These are phyloP conservation scores for Penicillium bovifimosum DNA, from an alignment of 495 filamentous ascomycete species.

Conservation along the genomic window DNA sequence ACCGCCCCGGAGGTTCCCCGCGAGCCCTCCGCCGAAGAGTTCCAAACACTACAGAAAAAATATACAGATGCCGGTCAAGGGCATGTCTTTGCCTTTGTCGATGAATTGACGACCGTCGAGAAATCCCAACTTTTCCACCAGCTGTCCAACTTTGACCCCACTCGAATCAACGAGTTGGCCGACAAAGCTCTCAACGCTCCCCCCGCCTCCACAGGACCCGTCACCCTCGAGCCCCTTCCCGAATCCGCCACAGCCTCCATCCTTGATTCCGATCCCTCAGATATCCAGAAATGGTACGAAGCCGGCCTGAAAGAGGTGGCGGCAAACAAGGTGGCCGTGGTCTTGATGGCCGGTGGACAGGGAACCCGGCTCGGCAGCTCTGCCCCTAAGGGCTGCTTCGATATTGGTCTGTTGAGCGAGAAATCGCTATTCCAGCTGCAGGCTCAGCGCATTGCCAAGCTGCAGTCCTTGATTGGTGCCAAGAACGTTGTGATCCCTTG, in stretches of 20 bases:
- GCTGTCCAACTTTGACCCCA: slow-evolving; percentile 71
- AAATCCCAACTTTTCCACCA: slow-evolving; percentile 78
- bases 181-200: slow-evolving; percentile 76
- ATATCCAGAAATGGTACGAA: slow-evolving; percentile 80
- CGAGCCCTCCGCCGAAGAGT: slow-evolving; percentile 66
- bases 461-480: slow-evolving; percentile 74
- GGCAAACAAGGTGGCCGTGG: slow-evolving; percentile 86
- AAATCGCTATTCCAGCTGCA: slow-evolving; percentile 98
- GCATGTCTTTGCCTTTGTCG: slow-evolving; percentile 89
- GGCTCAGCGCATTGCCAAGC: slow-evolving; percentile 82
- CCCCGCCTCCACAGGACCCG: slow-evolving; percentile 42
- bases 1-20: slow-evolving; percentile 43
- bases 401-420: slow-evolving; percentile 85
- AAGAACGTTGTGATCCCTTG: slow-evolving; percentile 75
- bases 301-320: slow-evolving; percentile 80
- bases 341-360: slow-evolving; percentile 96
- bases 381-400: slow-evolving; percentile 91
- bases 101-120: slow-evolving; percentile 64
- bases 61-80: slow-evolving; percentile 77
- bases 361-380: slow-evolving; percentile 93
- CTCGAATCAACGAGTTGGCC: slow-evolving; percentile 76
- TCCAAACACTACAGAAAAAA: slow-evolving; percentile 68
- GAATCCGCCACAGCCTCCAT: slow-evolving; percentile 85
- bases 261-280: slow-evolving; percentile 76
- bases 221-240: slow-evolving; percentile 80